Percentiles rank a stretch among this genome's conserved stretches.
Conservation (phyloP, 1,139 yeast species). For the Pichia sp. region DNA sequence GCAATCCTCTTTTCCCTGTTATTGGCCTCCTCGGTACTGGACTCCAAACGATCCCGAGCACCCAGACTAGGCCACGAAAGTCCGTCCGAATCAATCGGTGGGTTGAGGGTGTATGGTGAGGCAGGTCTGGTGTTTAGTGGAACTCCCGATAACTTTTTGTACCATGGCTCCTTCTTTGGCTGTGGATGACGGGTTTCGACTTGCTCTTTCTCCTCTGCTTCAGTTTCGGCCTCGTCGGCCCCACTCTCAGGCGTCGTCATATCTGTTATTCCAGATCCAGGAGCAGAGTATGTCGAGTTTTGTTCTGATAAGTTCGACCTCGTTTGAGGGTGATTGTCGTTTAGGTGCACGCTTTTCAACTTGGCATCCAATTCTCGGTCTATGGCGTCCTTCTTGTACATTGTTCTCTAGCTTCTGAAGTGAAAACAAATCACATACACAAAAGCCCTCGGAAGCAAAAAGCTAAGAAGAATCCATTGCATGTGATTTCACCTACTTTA, state of each 20-base stretch:
- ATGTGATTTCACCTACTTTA: neutral
- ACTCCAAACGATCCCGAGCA: conserved; percentile 69
- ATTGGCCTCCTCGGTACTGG: conserved; percentile 56
- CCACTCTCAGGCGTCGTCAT: neutral
- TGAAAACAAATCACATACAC: neutral
- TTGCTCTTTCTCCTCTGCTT: conserved; percentile 1
- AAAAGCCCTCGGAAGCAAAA: neutral
- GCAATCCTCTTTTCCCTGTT: conserved; percentile 74
- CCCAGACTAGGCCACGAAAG: conserved; percentile 94
- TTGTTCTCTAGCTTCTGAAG: conserved; percentile 1
- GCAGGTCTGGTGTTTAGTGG: conserved; percentile 77
- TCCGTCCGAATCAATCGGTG: conserved; percentile 88
- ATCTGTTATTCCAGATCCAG: neutral
- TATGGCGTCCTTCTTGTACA: conserved; percentile 23
- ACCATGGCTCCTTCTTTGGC: conserved; percentile 33
- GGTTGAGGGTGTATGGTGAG: conserved; percentile 75
- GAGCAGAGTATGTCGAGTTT: neutral
- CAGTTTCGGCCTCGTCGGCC: conserved; percentile 10
- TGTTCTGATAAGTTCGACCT: neutral
- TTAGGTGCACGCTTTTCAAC: conserved; percentile 10
- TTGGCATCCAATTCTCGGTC: conserved; percentile 22
- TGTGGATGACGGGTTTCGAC: conserved; percentile 24
- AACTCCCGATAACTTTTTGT: conserved; percentile 23
- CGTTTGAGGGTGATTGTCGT: neutral
- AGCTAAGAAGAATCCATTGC: neutral